phyloP scores from a whole-genome alignment of 2,329 filamentous ascomycete genomes.

The Fusarium nygamai region DNA sequence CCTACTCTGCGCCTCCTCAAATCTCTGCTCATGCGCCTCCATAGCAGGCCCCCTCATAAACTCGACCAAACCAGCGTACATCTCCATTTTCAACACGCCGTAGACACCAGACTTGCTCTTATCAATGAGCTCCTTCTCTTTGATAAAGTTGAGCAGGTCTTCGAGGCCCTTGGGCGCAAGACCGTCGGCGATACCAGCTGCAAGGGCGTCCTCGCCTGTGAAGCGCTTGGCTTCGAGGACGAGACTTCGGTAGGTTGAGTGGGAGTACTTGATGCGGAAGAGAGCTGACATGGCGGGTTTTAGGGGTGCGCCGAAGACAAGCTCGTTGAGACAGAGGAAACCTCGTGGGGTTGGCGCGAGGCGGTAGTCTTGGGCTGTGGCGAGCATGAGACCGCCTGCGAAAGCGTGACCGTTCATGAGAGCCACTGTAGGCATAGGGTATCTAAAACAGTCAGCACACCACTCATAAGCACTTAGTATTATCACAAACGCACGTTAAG shows the following conservation, averaged over 20 bases:
- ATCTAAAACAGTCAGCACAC: slow-evolving; percentile 49
- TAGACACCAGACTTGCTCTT: slow-evolving; percentile 76
- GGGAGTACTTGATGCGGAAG: slow-evolving; percentile 74
- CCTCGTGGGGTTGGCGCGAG: slow-evolving; percentile 76
- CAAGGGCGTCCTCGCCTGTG: slow-evolving; percentile 69
- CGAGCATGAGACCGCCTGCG: slow-evolving; percentile 82
- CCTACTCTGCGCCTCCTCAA: slow-evolving; percentile 52
- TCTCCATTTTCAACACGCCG: slow-evolving; percentile 76
- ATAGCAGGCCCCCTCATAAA: slow-evolving; percentile 64
- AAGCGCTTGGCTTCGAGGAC: slow-evolving; percentile 80
- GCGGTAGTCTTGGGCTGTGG: slow-evolving; percentile 86
- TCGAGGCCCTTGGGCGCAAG: slow-evolving; percentile 69
- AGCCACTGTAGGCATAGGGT: slow-evolving; percentile 85
- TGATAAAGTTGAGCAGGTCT: slow-evolving; percentile 69
- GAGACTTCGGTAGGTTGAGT: slow-evolving; percentile 68
- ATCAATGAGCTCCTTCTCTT: slow-evolving; percentile 65
- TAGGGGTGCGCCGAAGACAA: slow-evolving; percentile 81
- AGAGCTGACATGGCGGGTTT: slow-evolving; percentile 77
- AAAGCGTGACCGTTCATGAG: slow-evolving; percentile 84
- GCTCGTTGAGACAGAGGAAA: slow-evolving; percentile 83
- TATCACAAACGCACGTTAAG: slow-evolving; percentile 43
- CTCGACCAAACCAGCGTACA: slow-evolving; percentile 74
- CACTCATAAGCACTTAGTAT: neutral
- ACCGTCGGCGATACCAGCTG: slow-evolving; percentile 74
- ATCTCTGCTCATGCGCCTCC: slow-evolving; percentile 61